Conservation (phyloP, 2,329 filamentous ascomycete genomes). For the Ustulina deusta region DNA sequence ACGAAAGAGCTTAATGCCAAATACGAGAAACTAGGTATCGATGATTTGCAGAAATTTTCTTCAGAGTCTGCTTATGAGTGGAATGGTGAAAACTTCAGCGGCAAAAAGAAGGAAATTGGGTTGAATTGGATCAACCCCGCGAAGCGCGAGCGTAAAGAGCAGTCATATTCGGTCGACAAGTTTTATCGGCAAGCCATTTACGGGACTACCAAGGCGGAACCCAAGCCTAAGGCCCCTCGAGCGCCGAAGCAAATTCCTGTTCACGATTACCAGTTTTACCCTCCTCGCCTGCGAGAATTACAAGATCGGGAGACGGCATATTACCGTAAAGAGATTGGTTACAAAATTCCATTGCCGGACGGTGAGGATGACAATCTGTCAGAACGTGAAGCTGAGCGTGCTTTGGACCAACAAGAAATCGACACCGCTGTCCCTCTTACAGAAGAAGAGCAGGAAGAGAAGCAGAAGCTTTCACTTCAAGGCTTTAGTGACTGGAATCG, state of each 20-base stretch:
- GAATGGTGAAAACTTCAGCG: constrained; percentile 97
- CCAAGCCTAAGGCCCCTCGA: constrained; percentile 94
- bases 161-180: constrained; percentile 98
- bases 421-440: constrained; percentile 90
- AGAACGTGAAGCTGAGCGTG: constrained; percentile 87
- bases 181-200: constrained; percentile 95
- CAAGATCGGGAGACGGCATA: constrained; percentile 97
- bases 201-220: constrained; percentile 78
- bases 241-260: constrained; percentile 92
- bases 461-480: constrained; percentile 81
- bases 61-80: constrained; percentile 98
- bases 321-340: constrained; percentile 95
- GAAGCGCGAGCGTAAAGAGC: constrained; percentile 98
- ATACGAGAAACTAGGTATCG: constrained; percentile 96
- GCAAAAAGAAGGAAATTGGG: constrained; percentile 90
- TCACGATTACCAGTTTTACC: constrained; percentile 98
- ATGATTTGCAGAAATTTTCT: constrained; percentile 97
- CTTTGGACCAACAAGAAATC: constrained; percentile 89
- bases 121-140: constrained; percentile 98
- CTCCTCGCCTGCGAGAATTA: constrained; percentile 82
- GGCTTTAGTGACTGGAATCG: constrained; percentile 97
- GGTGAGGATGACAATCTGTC: constrained; percentile 88
- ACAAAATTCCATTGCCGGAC: constrained; percentile 91
- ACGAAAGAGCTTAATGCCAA: constrained; percentile 92
- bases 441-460: constrained; percentile 89